phyloP scores from a whole-genome alignment of 208 protist species.

The Leishmania aethiopica region DNA sequence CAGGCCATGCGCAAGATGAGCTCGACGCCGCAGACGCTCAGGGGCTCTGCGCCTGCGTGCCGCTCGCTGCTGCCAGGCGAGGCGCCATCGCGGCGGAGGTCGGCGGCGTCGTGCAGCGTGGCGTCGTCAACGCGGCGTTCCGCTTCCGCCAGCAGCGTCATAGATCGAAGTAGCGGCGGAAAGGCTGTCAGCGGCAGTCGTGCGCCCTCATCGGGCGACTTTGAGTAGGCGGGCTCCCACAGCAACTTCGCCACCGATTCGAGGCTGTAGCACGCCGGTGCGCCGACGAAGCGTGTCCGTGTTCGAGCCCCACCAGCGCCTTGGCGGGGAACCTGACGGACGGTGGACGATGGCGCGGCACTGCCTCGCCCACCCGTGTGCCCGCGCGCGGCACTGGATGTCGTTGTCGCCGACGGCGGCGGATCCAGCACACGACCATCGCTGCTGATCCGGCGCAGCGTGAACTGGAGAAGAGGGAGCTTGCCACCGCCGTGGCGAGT shows the following conservation, averaged over 20 bases:
- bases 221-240: conserved; percentile 1
- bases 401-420: not conserved
- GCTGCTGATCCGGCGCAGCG: not conserved
- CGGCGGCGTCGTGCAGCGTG: not conserved
- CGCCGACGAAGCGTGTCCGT: not conserved
- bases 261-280: not conserved
- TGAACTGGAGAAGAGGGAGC: not conserved
- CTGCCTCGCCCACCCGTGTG: not conserved
- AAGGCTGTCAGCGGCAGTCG: conserved; percentile 2
- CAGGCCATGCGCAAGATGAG: conserved; percentile 4
- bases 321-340: not conserved
- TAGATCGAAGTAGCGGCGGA: conserved; percentile 2
- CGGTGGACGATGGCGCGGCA: not conserved
- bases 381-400: too few relatives aligned
- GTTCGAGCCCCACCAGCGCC: too few relatives aligned
- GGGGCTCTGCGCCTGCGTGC: not conserved
- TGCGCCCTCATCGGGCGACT: not conserved
- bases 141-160: conserved; percentile 10
- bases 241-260: not conserved
- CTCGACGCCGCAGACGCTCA: not conserved
- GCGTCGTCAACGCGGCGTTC: not conserved
- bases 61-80: not conserved
- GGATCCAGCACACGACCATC: conserved; percentile 4
- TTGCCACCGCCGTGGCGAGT: not conserved
- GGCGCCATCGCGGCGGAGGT: not conserved